Percentiles rank a stretch among this genome's conserved stretches.
These are phyloP conservation scores for Diaporthe sp. DNA, from an alignment of 2,329 filamentous ascomycete species.

Conservation along the genomic window DNA sequence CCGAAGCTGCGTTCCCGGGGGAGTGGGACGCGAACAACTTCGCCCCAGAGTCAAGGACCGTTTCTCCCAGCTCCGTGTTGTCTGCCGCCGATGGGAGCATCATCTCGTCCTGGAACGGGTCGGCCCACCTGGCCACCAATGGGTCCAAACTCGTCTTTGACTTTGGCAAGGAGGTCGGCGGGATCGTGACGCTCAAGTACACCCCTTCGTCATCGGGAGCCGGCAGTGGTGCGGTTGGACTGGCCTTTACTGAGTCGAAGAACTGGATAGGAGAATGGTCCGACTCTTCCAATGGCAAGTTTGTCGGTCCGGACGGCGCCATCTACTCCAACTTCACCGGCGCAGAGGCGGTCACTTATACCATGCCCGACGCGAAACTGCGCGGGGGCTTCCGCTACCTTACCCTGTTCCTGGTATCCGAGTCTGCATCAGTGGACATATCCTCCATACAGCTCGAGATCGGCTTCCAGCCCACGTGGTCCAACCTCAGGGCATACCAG, in stretches of 20 bases:
- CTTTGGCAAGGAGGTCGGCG: conserved; percentile 71
- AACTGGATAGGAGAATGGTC: conserved; percentile 62
- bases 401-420: conserved; percentile 56
- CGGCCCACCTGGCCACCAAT: conserved; percentile 53
- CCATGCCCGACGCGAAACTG: conserved; percentile 58
- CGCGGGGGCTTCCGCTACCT: conserved; percentile 69
- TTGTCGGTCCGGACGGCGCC: conserved; percentile 61
- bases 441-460: conserved; percentile 51
- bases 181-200: conserved; percentile 67
- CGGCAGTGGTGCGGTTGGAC: conserved; percentile 54
- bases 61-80: conserved; percentile 61
- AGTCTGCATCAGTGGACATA: conserved; percentile 49
- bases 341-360: conserved; percentile 51
- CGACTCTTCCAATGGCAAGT: conserved; percentile 62
- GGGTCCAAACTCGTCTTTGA: conserved; percentile 69
- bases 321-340: conserved; percentile 58
- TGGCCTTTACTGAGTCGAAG: conserved; percentile 64
- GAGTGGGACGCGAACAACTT: conserved; percentile 72
- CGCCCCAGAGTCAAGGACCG: conserved; percentile 65
- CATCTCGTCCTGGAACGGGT: conserved; percentile 50
- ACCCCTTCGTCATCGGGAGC: conserved; percentile 51
- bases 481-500: conserved; percentile 64
- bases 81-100: conserved; percentile 50
- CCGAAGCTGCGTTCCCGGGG: conserved; percentile 66
- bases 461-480: conserved; percentile 57